These are phyloP conservation scores for Cymbopogon flexuosus DNA, from an alignment of 202 grass and related monocot genomes.

Conservation along the genomic window DNA sequence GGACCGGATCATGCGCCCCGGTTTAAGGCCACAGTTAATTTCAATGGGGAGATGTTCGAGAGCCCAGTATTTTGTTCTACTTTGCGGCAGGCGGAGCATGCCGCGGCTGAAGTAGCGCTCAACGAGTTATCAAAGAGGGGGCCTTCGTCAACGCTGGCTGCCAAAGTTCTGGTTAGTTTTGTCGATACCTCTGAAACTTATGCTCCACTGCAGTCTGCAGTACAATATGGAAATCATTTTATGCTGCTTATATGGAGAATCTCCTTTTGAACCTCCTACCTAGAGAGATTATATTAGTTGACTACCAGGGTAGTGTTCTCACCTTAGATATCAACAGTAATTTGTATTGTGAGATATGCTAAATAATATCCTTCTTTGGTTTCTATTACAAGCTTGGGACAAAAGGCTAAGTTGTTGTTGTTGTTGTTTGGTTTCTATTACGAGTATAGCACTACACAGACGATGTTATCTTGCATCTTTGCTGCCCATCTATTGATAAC, in stretches of 20 bases:
- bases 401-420: too few species aligned
- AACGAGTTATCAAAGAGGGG: constrained; percentile 57
- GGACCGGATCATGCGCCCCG: constrained; percentile 58
- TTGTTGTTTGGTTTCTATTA: background rate
- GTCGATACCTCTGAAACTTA: background rate
- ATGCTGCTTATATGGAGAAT: background rate
- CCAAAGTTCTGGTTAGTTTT: constrained; percentile 65
- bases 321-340: background rate
- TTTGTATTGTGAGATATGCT: constrained; percentile 13
- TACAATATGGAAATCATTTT: background rate
- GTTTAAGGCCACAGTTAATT: constrained; percentile 66
- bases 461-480: background rate
- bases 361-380: background rate
- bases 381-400: too few species aligned
- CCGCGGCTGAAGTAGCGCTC: constrained; percentile 57
- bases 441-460: background rate
- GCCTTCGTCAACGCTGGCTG: constrained; percentile 56
- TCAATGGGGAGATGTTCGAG: constrained; percentile 63
- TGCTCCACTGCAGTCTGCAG: background rate
- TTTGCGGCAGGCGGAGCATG: constrained; percentile 55
- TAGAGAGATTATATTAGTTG: background rate
- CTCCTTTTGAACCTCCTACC: background rate
- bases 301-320: background rate
- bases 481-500: background rate
- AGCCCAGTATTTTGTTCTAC: constrained; percentile 52